phyloP scores from a whole-genome alignment of 768 basidiomycete genomes.

The Lepiota venenata region DNA sequence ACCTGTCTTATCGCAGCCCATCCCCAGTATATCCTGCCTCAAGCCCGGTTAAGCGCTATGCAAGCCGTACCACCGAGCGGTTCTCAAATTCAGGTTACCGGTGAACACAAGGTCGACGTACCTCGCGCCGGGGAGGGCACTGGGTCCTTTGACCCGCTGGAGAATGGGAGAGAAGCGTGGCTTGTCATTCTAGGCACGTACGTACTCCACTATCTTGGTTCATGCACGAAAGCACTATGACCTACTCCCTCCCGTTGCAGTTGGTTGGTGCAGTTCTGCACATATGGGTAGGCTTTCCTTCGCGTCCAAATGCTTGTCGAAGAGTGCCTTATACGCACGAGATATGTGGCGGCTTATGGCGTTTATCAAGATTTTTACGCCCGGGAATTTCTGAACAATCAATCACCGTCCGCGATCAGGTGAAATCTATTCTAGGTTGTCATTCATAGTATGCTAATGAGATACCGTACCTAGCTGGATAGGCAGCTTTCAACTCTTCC shows the following conservation, averaged over 20 bases:
- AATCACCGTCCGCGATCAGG: constrained; percentile 44
- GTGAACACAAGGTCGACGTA: neutral
- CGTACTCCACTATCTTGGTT: constrained; percentile 16
- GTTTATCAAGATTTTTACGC: constrained; percentile 49
- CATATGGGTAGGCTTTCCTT: constrained; percentile 33
- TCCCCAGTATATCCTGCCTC: no score
- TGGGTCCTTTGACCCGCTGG: neutral
- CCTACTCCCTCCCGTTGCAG: constrained; percentile 16
- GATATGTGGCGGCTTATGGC: constrained; percentile 42
- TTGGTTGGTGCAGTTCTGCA: constrained; percentile 43
- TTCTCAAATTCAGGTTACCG: no score
- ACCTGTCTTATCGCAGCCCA: neutral
- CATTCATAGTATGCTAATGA: constrained; percentile 5
- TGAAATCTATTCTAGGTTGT: constrained; percentile 14
- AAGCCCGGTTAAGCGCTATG: no score
- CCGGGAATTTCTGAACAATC: constrained; percentile 31
- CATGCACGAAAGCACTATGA: neutral
- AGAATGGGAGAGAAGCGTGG: constrained; percentile 35
- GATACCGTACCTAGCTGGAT: constrained; percentile 36
- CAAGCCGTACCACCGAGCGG: no score
- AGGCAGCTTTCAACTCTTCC: constrained; percentile 44
- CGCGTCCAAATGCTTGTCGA: neutral
- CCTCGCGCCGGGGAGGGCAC: neutral
- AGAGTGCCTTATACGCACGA: constrained; percentile 15
- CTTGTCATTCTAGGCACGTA: constrained; percentile 42